phyloP scores from a whole-genome alignment of 768 basidiomycete genomes.

The Candolleomyces eurysporus region DNA sequence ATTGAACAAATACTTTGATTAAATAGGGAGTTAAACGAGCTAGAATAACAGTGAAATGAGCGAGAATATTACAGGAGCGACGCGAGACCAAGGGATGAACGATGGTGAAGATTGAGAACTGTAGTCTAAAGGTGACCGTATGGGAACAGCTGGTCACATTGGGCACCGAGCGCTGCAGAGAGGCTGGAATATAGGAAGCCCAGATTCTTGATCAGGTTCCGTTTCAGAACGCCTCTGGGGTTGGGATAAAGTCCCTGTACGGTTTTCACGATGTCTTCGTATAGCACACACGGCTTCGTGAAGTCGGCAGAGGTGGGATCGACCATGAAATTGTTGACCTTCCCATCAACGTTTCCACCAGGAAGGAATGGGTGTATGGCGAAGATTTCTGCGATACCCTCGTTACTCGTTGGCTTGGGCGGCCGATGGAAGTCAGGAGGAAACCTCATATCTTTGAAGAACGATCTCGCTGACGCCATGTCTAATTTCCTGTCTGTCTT shows the following conservation, averaged over 20 bases:
- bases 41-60: too few species aligned
- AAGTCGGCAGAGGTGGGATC: constrained; percentile 11
- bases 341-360: constrained; percentile 13
- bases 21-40: too few species aligned
- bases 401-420: neutral
- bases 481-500: too few species aligned
- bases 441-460: too few species aligned
- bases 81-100: too few species aligned
- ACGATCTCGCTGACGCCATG: too few species aligned
- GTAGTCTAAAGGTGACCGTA: neutral
- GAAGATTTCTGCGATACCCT: constrained; percentile 1
- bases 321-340: constrained; percentile 10
- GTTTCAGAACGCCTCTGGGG: constrained; percentile 11
- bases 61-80: too few species aligned
- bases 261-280: constrained; percentile 17
- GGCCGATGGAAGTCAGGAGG: too few species aligned
- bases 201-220: constrained; percentile 13
- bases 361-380: constrained; percentile 8
- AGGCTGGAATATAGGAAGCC: constrained; percentile 2
- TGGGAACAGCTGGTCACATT: constrained; percentile 12
- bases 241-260: constrained; percentile 16
- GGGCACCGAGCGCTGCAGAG: neutral
- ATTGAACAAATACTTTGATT: too few species aligned
- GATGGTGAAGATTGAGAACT: too few species aligned
- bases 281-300: constrained; percentile 12